A percentile compares a stretch with the other conserved stretches of the same genome.
phyloP scores from a whole-genome alignment of 768 basidiomycete species.

The Nidularia sp. region DNA sequence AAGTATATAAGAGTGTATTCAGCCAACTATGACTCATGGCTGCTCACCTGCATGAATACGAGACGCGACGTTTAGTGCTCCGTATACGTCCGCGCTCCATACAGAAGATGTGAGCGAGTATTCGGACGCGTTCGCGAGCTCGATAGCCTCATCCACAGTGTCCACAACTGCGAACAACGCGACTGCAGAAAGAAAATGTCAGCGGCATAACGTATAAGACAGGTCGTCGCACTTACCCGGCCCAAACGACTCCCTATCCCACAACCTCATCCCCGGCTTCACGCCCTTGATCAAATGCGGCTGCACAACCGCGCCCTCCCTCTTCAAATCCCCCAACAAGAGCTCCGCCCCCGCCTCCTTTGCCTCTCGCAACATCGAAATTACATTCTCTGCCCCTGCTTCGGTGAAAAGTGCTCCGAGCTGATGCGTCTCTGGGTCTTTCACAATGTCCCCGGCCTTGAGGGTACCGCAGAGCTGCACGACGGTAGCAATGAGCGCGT shows the following conservation, averaged over 20 bases:
- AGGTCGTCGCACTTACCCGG: conserved; percentile 32
- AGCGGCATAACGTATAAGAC: neutral
- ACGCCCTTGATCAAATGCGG: conserved; percentile 50
- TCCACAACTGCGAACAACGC: conserved; percentile 40
- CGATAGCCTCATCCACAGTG: conserved; percentile 49
- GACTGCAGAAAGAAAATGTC: conserved; percentile 20
- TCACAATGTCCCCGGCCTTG: conserved; percentile 31
- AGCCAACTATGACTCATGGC: no score
- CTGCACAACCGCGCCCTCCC: conserved; percentile 37
- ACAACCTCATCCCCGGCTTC: conserved; percentile 43
- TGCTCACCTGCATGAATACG: conserved; percentile 31
- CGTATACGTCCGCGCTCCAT: conserved; percentile 45
- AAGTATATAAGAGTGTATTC: conserved; percentile 17
- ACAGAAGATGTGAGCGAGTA: conserved; percentile 49
- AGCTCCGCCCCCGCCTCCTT: conserved; percentile 36
- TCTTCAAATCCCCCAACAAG: conserved; percentile 35
- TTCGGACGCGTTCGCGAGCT: conserved; percentile 48
- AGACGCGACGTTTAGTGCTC: conserved; percentile 39
- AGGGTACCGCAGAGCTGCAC: conserved; percentile 22
- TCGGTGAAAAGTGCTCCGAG: conserved; percentile 39
- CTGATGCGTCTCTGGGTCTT: conserved; percentile 16
- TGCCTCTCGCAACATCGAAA: conserved; percentile 42
- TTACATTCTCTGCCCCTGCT: conserved; percentile 38
- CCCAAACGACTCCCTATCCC: conserved; percentile 61
- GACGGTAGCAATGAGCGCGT: conserved; percentile 28